A percentile compares a stretch with the other conserved stretches of the same genome.
These are phyloP conservation scores for Rosa chinensis DNA, from an alignment of 306 rosid species.

Conservation along the genomic window DNA sequence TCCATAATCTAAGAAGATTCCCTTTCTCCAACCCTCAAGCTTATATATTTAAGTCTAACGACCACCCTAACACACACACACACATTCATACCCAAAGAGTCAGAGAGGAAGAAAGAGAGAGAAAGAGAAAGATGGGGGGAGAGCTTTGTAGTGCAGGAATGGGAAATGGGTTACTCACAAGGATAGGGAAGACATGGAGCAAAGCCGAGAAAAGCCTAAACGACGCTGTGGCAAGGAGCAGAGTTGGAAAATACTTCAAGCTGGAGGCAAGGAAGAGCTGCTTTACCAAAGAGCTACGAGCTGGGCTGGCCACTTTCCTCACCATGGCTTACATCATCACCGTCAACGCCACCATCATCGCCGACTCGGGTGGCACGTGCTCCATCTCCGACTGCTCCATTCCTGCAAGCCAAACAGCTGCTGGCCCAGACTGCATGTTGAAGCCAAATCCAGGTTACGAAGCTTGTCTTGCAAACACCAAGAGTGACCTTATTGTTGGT, in stretches of 20 bases:
- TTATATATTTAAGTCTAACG: constrained; percentile 5
- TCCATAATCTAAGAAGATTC: constrained; percentile 30
- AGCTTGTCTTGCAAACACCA: constrained; percentile 56
- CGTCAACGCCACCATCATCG: constrained; percentile 80
- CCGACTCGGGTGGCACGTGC: constrained; percentile 79
- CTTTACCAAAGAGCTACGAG: constrained; percentile 71
- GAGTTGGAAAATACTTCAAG: constrained; percentile 69
- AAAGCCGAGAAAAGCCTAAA: constrained; percentile 54
- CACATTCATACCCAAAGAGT: constrained; percentile 11
- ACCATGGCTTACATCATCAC: constrained; percentile 97
- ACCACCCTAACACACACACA: constrained; percentile 16
- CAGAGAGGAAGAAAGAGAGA: neutral
- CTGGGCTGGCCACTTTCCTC: constrained; percentile 81
- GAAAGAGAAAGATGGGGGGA: constrained; percentile 41
- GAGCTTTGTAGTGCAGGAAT: constrained; percentile 41
- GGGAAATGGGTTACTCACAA: constrained; percentile 26
- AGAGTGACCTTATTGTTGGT: constrained; percentile 77
- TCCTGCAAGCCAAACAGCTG: constrained; percentile 40
- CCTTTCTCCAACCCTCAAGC: constrained; percentile 17
- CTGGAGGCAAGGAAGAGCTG: constrained; percentile 63
- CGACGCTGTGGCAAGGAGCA: constrained; percentile 45
- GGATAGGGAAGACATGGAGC: constrained; percentile 36
- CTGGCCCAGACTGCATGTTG: constrained; percentile 44
- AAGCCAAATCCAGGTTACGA: constrained; percentile 66
- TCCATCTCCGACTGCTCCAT: constrained; percentile 59